These are phyloP conservation scores for Raphanus sativus DNA, from an alignment of 345 rosid genomes.

Conservation along the genomic window DNA sequence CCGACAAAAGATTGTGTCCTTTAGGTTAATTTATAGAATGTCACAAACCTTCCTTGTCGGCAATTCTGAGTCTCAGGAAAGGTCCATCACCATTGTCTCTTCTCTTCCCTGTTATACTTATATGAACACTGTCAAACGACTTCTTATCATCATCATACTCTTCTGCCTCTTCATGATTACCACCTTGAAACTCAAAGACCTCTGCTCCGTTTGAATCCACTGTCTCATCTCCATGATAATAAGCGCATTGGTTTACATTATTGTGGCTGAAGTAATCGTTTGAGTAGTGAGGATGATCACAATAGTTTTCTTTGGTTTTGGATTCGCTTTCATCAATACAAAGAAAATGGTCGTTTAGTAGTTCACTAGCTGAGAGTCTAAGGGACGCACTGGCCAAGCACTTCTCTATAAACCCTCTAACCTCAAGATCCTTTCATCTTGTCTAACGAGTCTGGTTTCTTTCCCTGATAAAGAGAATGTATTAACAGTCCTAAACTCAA, in stretches of 20 bases:
- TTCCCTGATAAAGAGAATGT: slow-evolving; percentile 55
- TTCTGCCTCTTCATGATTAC: slow-evolving; percentile 49
- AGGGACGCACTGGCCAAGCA: slow-evolving; percentile 79
- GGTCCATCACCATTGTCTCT: slow-evolving; percentile 59
- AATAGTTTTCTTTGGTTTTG: neutral
- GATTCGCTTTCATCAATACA: slow-evolving; percentile 32
- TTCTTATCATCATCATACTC: slow-evolving; percentile 38
- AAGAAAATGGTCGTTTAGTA: slow-evolving; percentile 82
- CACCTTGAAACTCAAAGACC: slow-evolving; percentile 64
- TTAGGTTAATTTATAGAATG: neutral
- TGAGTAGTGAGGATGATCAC: slow-evolving; percentile 31
- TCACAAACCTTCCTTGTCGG: slow-evolving; percentile 77
- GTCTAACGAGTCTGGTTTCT: slow-evolving; percentile 83
- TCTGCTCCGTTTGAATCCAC: slow-evolving; percentile 57
- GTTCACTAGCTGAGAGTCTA: slow-evolving; percentile 85
- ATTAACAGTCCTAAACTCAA: neutral
- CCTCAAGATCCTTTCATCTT: slow-evolving; percentile 81
- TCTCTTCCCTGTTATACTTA: slow-evolving; percentile 79
- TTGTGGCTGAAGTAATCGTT: slow-evolving; percentile 41
- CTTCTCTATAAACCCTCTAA: slow-evolving; percentile 74
- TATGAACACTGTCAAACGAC: slow-evolving; percentile 46
- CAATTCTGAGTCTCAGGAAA: slow-evolving; percentile 67
- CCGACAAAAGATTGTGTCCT: neutral
- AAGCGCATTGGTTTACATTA: slow-evolving; percentile 49
- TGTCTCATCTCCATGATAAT: slow-evolving; percentile 50